Evolutionary conservation across 1,284 basidiomycete genomes (phyloP).

Genomic region (Microbotryum intermedium): DNA sequence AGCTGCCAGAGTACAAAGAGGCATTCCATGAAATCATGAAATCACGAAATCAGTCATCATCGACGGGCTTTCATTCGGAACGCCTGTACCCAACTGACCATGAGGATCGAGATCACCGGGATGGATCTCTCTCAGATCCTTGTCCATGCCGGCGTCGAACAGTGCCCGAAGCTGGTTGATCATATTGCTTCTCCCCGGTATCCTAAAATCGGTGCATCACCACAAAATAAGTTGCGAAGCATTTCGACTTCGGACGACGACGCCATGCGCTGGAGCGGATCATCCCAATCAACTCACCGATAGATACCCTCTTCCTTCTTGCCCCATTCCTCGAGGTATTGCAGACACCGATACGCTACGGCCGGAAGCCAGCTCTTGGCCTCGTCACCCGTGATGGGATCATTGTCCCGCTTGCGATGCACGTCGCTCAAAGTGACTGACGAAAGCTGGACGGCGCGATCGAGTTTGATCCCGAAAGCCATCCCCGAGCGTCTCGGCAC

Average conservation of each 20-base stretch:
- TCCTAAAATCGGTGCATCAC: background rate
- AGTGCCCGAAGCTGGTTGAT: slow-evolving; percentile 8
- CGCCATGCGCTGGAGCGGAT: too few relatives aligned
- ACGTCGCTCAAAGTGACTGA: background rate
- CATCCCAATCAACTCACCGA: slow-evolving; percentile 52
- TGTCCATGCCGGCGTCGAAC: slow-evolving; percentile 24
- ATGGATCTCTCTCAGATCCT: slow-evolving; percentile 28
- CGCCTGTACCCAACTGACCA: background rate
- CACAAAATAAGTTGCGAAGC: too few relatives aligned
- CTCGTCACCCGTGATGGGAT: slow-evolving; percentile 44
- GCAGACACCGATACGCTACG: slow-evolving; percentile 63
- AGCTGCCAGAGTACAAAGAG: slow-evolving; percentile 45
- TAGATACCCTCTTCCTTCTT: slow-evolving; percentile 63
- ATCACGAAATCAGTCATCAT: too few relatives aligned
- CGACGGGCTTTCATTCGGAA: slow-evolving; percentile 5
- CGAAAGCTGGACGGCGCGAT: slow-evolving; percentile 5
- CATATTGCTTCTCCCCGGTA: slow-evolving; percentile 13
- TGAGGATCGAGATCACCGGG: slow-evolving; percentile 29
- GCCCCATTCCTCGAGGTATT: slow-evolving; percentile 70
- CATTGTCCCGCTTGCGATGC: background rate
- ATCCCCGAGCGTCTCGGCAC: slow-evolving; percentile 5
- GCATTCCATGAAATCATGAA: too few relatives aligned
- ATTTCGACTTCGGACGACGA: too few relatives aligned
- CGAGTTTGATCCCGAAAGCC: slow-evolving; percentile 15
- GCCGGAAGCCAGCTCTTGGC: slow-evolving; percentile 54